Evolutionary conservation across 2,329 filamentous ascomycete genomes (phyloP).

Genomic region (Hypoxylon sp.): DNA sequence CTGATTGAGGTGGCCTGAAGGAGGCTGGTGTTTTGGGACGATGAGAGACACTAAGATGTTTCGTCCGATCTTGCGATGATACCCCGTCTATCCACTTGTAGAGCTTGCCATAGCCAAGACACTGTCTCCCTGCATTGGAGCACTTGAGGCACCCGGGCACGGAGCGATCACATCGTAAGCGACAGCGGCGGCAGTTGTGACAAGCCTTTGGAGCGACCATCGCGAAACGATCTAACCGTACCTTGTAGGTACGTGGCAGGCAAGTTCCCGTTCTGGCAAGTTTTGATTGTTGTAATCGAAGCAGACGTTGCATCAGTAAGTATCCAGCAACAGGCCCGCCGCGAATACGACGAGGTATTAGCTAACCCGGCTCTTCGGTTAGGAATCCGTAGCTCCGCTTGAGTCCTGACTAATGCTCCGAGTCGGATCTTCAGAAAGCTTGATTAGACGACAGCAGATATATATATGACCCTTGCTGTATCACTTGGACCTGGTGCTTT

Average conservation of each 20-base stretch:
- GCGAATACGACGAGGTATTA: too few species aligned
- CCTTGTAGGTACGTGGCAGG: too few species aligned
- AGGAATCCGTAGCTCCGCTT: neutral
- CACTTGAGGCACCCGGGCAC: slow-evolving; percentile 68
- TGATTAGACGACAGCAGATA: slow-evolving; percentile 10
- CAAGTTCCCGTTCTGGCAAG: too few species aligned
- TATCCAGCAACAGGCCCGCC: too few species aligned
- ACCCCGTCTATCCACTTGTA: slow-evolving; percentile 66
- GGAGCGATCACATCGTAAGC: slow-evolving; percentile 69
- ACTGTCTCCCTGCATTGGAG: slow-evolving; percentile 60
- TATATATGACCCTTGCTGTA: too few species aligned
- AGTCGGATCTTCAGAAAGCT: slow-evolving; percentile 18
- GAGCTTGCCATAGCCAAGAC: slow-evolving; percentile 68
- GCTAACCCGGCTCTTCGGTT: neutral
- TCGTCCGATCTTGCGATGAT: slow-evolving; percentile 56
- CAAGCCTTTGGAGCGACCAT: slow-evolving; percentile 53
- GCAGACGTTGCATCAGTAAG: neutral
- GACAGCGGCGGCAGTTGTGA: slow-evolving; percentile 68
- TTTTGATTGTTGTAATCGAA: neutral
- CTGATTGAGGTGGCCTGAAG: slow-evolving; percentile 20
- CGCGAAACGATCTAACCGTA: neutral
- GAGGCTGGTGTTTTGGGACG: slow-evolving; percentile 14
- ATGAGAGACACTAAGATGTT: slow-evolving; percentile 14
- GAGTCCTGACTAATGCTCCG: neutral
- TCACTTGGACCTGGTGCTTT: too few species aligned